A percentile compares a stretch with the other conserved stretches of the same genome.
These are phyloP conservation scores for Saccharomycopsis babjevae DNA, from an alignment of 805 yeast genomes.

Conservation along the genomic window DNA sequence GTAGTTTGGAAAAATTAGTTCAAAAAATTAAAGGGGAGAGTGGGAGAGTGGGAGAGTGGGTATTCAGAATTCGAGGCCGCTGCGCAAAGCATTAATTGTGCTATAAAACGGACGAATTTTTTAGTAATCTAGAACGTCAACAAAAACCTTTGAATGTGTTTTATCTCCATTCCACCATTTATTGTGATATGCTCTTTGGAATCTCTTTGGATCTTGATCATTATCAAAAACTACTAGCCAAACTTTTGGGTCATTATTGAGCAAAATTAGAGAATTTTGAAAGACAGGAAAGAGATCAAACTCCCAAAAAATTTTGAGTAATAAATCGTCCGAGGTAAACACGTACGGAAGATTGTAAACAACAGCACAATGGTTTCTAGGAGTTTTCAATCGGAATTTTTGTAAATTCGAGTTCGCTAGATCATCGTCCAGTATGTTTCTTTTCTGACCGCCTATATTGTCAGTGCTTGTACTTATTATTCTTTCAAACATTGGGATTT, in stretches of 20 bases:
- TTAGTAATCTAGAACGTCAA: slow-evolving; percentile 16
- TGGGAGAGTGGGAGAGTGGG: too few relatives aligned
- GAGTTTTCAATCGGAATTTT: background rate
- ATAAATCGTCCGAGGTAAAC: background rate
- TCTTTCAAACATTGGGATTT: background rate
- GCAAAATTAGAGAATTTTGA: slow-evolving; percentile 2
- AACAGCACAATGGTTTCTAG: slow-evolving; percentile 9
- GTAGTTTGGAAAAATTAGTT: too few relatives aligned
- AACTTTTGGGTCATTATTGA: slow-evolving; percentile 2
- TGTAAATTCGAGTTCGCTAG: background rate
- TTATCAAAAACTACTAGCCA: slow-evolving; percentile 13
- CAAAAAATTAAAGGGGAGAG: too few relatives aligned
- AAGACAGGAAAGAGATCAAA: slow-evolving; percentile 13
- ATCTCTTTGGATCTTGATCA: slow-evolving; percentile 9
- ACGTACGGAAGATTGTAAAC: slow-evolving; percentile 13
- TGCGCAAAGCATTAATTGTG: too few relatives aligned
- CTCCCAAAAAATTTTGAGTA: slow-evolving; percentile 11
- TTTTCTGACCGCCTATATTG: background rate
- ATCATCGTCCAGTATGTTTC: background rate
- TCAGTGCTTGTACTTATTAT: background rate
- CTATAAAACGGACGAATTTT: too few relatives aligned
- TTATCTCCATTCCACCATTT: slow-evolving; percentile 6
- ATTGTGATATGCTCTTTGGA: slow-evolving; percentile 10
- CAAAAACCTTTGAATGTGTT: slow-evolving; percentile 9
- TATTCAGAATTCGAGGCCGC: too few relatives aligned